Base-by-base conservation (phyloP, 768 basidiomycete species). In the Agrocybe chaxingu region DNA sequence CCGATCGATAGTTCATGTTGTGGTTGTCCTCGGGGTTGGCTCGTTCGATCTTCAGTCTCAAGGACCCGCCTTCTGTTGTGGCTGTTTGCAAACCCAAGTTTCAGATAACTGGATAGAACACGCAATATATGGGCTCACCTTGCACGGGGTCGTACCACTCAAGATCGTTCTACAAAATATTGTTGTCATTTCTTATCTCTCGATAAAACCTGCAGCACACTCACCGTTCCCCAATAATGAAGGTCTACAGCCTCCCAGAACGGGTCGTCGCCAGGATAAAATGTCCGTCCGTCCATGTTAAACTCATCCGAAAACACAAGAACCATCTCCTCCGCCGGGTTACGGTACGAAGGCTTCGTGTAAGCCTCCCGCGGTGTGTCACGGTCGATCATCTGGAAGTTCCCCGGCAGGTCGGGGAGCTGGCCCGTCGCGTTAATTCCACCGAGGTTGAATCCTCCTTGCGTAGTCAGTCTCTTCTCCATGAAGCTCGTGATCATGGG, bases 131-230 rank as follows among this genome's bases (percentile, higher is more conserved):
- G 12, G 30, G 51, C 60, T 13, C 47, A 72, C 71, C 68, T 57
- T 66, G 77, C 59, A 75, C 64, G 19, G 86, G 87, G 57, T 80
- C 78, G 63, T 92, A 92, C 89, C 89, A 91, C 64, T 91, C 89
- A 55, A 89, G 62, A 63, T 90, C 85, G 54, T 72, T 81, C 52
- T 74, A 41, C 9, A 19, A 40, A 43, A 19, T 11, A 46, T 30
- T 30, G 39, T 10, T 7, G 8, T 52, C 30, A 40, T 33, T 18
- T 43, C 31, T 24, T 34, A 34, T 7, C 5, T 11, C 38, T 18
- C 38, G 16, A 16, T n/a, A 12, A 51, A 33, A 10, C 12, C 24
- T 13, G 10, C 1, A 50, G 24, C 8, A 5, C 24, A 64, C 82
- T 59, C 50, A 71, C 73, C 47, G 76, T 78, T 43, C 78, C 77